Conservation (phyloP, 2,329 filamentous ascomycete genomes). For the Mycocentrospora acerina region DNA sequence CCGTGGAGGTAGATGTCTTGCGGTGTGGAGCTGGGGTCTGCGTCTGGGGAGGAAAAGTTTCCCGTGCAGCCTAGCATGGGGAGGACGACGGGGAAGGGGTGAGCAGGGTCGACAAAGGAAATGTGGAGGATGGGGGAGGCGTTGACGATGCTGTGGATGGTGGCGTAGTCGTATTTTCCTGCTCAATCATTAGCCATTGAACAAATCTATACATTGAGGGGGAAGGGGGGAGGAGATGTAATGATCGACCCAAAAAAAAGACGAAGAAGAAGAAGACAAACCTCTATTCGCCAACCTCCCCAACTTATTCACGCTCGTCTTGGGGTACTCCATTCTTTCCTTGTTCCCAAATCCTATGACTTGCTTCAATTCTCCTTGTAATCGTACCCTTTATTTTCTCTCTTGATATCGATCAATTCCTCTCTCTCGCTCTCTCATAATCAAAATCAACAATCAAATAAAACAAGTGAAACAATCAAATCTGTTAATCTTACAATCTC, state of each 20-base stretch:
- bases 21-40: slow-evolving; percentile 58
- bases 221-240: neutral
- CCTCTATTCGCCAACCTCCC: slow-evolving; percentile 32
- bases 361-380: too few relatives aligned
- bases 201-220: too few relatives aligned
- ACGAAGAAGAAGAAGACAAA: slow-evolving; percentile 3
- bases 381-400: too few relatives aligned
- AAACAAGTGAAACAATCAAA: too few relatives aligned
- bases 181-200: too few relatives aligned
- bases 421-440: too few relatives aligned
- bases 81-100: slow-evolving; percentile 57
- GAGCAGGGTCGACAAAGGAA: slow-evolving; percentile 35
- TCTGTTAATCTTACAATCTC: too few relatives aligned
- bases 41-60: slow-evolving; percentile 47
- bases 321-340: slow-evolving; percentile 32
- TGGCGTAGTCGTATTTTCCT: slow-evolving; percentile 39
- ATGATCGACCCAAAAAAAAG: too few relatives aligned
- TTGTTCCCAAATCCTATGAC: too few relatives aligned
- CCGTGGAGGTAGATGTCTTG: slow-evolving; percentile 40
- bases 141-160: slow-evolving; percentile 38
- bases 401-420: too few relatives aligned
- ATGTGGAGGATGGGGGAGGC: slow-evolving; percentile 36
- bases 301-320: slow-evolving; percentile 31
- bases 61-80: slow-evolving; percentile 46
- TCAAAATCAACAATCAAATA: too few relatives aligned